Evolutionary conservation across 768 basidiomycete species (phyloP), one percentile per base, ranked within the genome.

Genomic region (Boletus speciosus): DNA sequence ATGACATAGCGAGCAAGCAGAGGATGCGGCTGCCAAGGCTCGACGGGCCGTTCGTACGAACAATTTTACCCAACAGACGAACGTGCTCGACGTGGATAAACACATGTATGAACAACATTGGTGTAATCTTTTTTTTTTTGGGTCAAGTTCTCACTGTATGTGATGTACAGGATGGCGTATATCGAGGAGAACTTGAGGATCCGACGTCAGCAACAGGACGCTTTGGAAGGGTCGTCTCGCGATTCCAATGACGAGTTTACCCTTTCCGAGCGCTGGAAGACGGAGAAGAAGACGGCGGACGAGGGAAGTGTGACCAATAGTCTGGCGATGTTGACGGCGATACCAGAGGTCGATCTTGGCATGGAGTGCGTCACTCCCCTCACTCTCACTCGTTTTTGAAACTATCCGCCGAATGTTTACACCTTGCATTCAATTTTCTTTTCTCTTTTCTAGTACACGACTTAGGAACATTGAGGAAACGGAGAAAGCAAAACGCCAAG

Each of bases 31-130:
- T 49, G 82, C 86, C 3, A 86, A 82, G 53, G 85, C 89, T 10
- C 78, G 90, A 54, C 77, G 84, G 47, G 81, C 86, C 6, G 86
- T 95, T 2, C 78, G 93, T 38, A 76, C 83, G 21, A 96, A 91
- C 72, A 97, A 97, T 73, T 98, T 99, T 67, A 99, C 97, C 0
- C 92, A 95, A 58, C 96, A 98, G 73, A 99, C 96, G 5, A 96
- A 97, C 67, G 83, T 85, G 1, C 79, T 98, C 21, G 96, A 98
- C 66, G 94, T 97, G 25, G 96, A 99, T 74, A 98, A 98, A 66
- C 97, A 98, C 65, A 98, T 98, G 29, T 29, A 29, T 8, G 29
- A 9, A 29, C 29, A 29, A 29, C 8, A 29, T 9, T 1, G 8
- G 29, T 27, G 25, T 27, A 0, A 0, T 9, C 4, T n/a, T 35